Conservation (phyloP, 2,329 filamentous ascomycete genomes). For the Magnaporthiopsis rhizophila region DNA sequence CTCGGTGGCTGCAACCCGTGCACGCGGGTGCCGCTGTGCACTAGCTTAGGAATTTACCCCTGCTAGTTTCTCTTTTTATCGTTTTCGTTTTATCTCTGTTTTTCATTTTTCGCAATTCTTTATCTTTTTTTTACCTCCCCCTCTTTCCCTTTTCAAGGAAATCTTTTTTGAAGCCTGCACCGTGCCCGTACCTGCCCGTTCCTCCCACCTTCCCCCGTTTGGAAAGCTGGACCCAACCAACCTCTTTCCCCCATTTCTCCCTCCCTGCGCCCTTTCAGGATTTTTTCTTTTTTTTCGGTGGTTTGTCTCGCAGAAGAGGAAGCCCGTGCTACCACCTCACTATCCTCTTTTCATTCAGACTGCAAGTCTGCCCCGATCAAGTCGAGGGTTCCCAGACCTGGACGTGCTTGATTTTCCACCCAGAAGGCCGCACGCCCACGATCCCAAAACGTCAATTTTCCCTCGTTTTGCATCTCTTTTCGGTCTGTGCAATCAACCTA, state of each 20-base stretch:
- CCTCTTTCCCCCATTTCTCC: slow-evolving; percentile 19
- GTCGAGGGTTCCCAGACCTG: slow-evolving; percentile 28
- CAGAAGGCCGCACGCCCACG: slow-evolving; percentile 25
- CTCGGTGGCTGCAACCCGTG: slow-evolving; percentile 7
- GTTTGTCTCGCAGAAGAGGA: slow-evolving; percentile 25
- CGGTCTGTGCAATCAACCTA: slow-evolving; percentile 8
- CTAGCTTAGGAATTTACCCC: slow-evolving; percentile 5
- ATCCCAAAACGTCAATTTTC: slow-evolving; percentile 22
- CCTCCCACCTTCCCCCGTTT: slow-evolving; percentile 21
- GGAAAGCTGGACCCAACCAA: slow-evolving; percentile 19
- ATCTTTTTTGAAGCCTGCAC: slow-evolving; percentile 6
- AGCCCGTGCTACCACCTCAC: slow-evolving; percentile 39
- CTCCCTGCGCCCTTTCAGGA: slow-evolving; percentile 14
- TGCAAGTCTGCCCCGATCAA: slow-evolving; percentile 32
- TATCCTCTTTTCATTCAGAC: slow-evolving; percentile 43
- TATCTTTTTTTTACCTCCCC: not conserved
- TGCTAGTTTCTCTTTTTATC: slow-evolving; percentile 9
- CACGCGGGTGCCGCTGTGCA: slow-evolving; percentile 8
- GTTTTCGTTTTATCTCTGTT: slow-evolving; percentile 6
- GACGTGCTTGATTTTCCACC: slow-evolving; percentile 30
- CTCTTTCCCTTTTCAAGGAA: slow-evolving; percentile 1
- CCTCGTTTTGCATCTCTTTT: not conserved
- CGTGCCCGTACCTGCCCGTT: slow-evolving; percentile 10
- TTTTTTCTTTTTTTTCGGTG: slow-evolving; percentile 25
- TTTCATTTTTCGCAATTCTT: slow-evolving; percentile 7